These are phyloP conservation scores for Peltaster fructicola DNA, from an alignment of 2,329 filamentous ascomycete genomes.

Conservation along the genomic window DNA sequence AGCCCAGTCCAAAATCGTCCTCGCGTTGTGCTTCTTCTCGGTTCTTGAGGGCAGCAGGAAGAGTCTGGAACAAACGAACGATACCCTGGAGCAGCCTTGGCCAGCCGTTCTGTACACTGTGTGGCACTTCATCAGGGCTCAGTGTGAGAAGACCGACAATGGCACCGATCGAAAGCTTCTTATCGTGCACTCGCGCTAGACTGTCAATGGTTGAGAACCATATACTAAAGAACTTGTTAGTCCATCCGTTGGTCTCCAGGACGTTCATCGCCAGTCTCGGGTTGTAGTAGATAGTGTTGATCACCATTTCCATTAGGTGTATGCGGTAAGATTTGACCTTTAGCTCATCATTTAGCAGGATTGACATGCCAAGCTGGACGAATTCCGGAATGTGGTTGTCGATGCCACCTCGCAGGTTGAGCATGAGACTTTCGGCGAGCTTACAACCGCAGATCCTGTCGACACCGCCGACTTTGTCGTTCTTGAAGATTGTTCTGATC, in stretches of 20 bases:
- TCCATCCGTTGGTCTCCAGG: slow-evolving; percentile 84
- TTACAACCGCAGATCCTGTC: slow-evolving; percentile 97
- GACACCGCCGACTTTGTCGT: slow-evolving; percentile 80
- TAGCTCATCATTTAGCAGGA: slow-evolving; percentile 55
- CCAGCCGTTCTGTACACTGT: slow-evolving; percentile 92
- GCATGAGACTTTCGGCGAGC: slow-evolving; percentile 90
- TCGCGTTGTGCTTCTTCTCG: slow-evolving; percentile 80
- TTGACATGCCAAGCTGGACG: slow-evolving; percentile 72
- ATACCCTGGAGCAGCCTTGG: slow-evolving; percentile 77
- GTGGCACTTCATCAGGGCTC: slow-evolving; percentile 62
- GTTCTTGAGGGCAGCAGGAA: slow-evolving; percentile 75
- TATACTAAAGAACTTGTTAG: slow-evolving; percentile 95
- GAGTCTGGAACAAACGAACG: slow-evolving; percentile 76
- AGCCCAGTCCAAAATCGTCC: slow-evolving; percentile 60
- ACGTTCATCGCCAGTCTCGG: slow-evolving; percentile 68
- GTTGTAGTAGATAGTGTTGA: slow-evolving; percentile 97
- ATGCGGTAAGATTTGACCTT: slow-evolving; percentile 90
- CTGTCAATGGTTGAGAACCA: slow-evolving; percentile 95
- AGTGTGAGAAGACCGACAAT: slow-evolving; percentile 74
- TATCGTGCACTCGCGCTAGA: slow-evolving; percentile 90
- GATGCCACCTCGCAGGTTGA: slow-evolving; percentile 75
- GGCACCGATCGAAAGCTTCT: slow-evolving; percentile 91
- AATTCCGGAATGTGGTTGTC: slow-evolving; percentile 82
- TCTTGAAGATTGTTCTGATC: slow-evolving; percentile 86
- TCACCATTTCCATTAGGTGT: slow-evolving; percentile 96